Evolutionary conservation across 768 basidiomycete genomes (phyloP).

Genomic region (Russula ochroleuca): DNA sequence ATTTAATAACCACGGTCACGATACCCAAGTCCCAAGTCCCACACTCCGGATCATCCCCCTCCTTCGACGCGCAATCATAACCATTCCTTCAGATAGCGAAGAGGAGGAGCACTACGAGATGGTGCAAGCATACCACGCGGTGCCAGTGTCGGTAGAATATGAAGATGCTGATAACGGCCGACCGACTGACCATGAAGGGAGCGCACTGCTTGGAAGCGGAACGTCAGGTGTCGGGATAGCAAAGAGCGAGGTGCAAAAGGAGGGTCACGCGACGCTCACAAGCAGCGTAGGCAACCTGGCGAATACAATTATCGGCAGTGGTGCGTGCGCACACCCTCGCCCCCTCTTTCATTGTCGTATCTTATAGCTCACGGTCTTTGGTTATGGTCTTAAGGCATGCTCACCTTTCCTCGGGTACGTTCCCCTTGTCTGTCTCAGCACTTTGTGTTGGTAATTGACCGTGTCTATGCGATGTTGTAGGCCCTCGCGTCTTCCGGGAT

Average conservation of each 20-base stretch:
- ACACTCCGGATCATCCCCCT: background rate
- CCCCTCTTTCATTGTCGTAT: background rate
- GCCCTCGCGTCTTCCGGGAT: slow-evolving; percentile 89
- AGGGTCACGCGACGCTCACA: slow-evolving; percentile 64
- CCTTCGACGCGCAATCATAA: background rate
- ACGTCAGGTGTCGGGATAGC: slow-evolving; percentile 31
- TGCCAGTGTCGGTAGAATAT: slow-evolving; percentile 35
- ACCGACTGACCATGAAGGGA: slow-evolving; percentile 44
- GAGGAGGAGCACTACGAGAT: slow-evolving; percentile 47
- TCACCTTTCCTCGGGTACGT: slow-evolving; percentile 77
- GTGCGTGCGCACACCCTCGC: slow-evolving; percentile 39
- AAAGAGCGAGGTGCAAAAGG: slow-evolving; percentile 35
- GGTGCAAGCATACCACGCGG: slow-evolving; percentile 66
- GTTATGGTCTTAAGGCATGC: slow-evolving; percentile 57
- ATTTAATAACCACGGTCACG: background rate
- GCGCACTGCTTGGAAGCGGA: slow-evolving; percentile 53
- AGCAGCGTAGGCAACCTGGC: slow-evolving; percentile 76
- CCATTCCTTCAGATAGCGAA: slow-evolving; percentile 19
- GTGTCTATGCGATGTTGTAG: slow-evolving; percentile 36
- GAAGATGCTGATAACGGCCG: slow-evolving; percentile 32
- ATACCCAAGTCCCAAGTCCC: no score
- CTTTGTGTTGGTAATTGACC: background rate
- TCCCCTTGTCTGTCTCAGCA: background rate
- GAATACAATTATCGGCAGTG: slow-evolving; percentile 91
- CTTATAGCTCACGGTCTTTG: background rate